These are phyloP conservation scores for Gossypium lobatum DNA, from an alignment of 441 rosid species.

Conservation along the genomic window DNA sequence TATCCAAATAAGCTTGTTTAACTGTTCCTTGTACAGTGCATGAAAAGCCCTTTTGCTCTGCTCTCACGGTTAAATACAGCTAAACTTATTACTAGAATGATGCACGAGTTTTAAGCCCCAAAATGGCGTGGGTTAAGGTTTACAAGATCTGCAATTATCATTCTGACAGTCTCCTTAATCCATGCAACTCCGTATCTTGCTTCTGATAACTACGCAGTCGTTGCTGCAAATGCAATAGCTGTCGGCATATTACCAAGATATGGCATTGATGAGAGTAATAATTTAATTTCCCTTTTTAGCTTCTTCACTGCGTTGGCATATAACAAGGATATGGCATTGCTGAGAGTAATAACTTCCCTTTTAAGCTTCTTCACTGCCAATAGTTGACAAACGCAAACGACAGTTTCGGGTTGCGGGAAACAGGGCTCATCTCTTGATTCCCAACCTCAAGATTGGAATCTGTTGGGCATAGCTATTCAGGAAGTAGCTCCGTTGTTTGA, in stretches of 20 bases:
- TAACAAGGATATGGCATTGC: not conserved
- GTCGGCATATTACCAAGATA: not conserved
- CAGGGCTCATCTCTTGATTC: not conserved
- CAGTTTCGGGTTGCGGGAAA: not conserved
- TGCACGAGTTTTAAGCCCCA: not conserved
- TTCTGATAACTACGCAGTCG: not conserved
- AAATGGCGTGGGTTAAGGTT: not conserved
- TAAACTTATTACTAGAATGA: not conserved
- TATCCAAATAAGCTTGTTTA: not conserved
- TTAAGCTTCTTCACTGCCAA: not conserved
- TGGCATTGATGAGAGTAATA: not conserved
- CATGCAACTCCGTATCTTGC: not conserved
- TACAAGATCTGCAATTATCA: not conserved
- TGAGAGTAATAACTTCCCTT: too few species aligned
- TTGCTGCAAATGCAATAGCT: not conserved
- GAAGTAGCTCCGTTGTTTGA: not conserved
- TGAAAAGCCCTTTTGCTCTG: not conserved
- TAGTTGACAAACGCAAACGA: not conserved
- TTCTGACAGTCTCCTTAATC: not conserved
- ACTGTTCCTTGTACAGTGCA: not conserved
- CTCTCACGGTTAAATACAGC: not conserved
- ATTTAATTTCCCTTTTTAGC: not conserved
- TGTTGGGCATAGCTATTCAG: not conserved
- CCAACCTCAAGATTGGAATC: not conserved
- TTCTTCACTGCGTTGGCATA: not conserved